Conservation (phyloP, 768 basidiomycete genomes). For the Tricholoma matsutake region DNA sequence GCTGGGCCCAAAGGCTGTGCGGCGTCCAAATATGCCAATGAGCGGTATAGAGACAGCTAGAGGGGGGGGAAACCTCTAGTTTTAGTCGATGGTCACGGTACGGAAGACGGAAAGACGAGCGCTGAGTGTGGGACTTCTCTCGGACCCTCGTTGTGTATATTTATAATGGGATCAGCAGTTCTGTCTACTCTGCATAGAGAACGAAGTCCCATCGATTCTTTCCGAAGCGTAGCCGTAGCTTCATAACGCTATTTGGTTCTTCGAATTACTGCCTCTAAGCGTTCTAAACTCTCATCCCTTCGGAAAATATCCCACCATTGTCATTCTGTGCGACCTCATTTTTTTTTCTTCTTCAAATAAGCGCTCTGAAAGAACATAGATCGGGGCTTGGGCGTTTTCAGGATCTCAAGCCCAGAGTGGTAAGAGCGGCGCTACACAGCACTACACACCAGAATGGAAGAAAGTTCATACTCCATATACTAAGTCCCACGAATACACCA, state of each 20-base stretch:
- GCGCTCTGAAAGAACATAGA: neutral
- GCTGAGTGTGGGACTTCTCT: constrained; percentile 5
- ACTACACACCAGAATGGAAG: neutral
- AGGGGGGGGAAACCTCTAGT: neutral
- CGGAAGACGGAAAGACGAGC: constrained; percentile 7
- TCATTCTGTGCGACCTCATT: too few species aligned
- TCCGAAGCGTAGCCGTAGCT: neutral
- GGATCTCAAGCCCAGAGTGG: neutral
- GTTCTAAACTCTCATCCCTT: neutral
- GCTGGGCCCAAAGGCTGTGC: constrained; percentile 1
- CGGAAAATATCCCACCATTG: neutral
- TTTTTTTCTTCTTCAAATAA: too few species aligned
- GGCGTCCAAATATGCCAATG: neutral
- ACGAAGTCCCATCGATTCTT: neutral
- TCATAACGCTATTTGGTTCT: neutral
- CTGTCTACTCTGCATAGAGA: neutral
- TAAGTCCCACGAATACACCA: neutral
- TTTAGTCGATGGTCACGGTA: constrained; percentile 1
- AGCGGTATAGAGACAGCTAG: neutral
- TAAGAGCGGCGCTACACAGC: neutral
- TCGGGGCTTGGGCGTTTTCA: neutral
- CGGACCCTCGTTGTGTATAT: neutral
- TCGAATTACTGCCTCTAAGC: neutral
- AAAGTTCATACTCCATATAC: neutral
- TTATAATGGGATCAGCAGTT: neutral